phyloP scores from a whole-genome alignment of 352 stramenopile genomes.

The Heterotrichella gracilis region DNA sequence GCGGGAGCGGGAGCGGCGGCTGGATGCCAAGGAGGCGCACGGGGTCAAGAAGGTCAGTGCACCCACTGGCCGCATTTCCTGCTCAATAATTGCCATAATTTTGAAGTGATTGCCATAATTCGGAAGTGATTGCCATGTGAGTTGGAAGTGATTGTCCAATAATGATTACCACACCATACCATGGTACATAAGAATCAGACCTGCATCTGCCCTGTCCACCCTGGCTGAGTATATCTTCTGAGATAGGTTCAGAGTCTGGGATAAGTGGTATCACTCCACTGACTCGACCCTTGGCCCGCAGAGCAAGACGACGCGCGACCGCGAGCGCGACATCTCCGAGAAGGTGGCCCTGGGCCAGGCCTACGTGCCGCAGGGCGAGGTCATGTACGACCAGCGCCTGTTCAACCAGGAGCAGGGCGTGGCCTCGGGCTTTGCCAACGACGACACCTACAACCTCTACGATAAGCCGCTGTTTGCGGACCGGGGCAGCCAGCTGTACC shows the following conservation, averaged over 20 bases:
- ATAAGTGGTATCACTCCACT: not conserved
- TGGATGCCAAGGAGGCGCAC: conserved; percentile 41
- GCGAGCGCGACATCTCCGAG: conserved; percentile 79
- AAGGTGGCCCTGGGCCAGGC: conserved; percentile 71
- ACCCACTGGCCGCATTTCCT: not conserved
- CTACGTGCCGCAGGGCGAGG: conserved; percentile 34
- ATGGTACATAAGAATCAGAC: conserved; percentile 19
- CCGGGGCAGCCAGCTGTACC: not conserved
- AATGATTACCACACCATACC: not conserved
- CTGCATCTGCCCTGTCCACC: not conserved
- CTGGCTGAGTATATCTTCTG: not conserved
- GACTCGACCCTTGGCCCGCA: no score
- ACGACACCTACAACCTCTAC: conserved; percentile 95
- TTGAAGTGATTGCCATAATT: not conserved
- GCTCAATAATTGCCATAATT: not conserved
- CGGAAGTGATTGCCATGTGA: not conserved
- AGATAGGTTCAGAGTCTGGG: not conserved
- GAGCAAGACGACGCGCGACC: conserved; percentile 46
- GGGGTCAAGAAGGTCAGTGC: conserved; percentile 32
- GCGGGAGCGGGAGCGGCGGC: conserved; percentile 61
- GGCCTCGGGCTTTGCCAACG: conserved; percentile 60
- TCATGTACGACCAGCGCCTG: conserved; percentile 70
- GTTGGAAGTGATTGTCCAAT: not conserved
- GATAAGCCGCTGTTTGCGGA: conserved; percentile 58
- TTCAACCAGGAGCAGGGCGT: conserved; percentile 90